Evolutionary conservation across 1,284 basidiomycete species (phyloP), one percentile per base, ranked within the genome.

Genomic region (Trichosporon sp.): DNA sequence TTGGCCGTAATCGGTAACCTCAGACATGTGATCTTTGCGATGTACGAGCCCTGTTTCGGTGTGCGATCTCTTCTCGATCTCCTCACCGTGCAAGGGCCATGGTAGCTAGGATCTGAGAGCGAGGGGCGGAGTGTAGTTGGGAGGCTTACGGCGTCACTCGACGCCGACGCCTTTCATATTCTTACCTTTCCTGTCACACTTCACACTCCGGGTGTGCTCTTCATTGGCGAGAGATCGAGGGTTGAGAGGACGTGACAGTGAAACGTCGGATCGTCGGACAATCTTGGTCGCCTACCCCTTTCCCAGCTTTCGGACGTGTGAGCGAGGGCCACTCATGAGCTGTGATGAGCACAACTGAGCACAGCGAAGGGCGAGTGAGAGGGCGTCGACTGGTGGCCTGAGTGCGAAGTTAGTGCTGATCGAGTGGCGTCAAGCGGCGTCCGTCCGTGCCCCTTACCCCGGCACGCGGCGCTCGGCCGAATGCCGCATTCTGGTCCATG

Each of bases 221-320:
- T 11, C 16, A n/a, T 46, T 46, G 43, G 43, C 3, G 43, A n/a
- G 16, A 3, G 16, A 4, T 5, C 16, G 43, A 46, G 43, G 43
- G 43, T 5, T 7, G 43, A 11, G 1, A 11, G 1, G 43, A 46
- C 43, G 2, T 46, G 14, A 46, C 43, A n/a, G 43, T 46, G 43
- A 46, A 46, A 46, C 43, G 43, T n/a, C 43, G 43, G 43, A 46
- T 46, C 43, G 43, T 46, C 43, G 43, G 43, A n/a, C 43, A 46
- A 46, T 46, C 43, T 46, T n/a, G 8, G 16, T 46, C 43, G 43
- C 43, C 43, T 46, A 40, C 38, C 38, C 38, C 11, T 10, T 4
- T n/a, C 4, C 43, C 40, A 16, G 2, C 16, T n/a, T 16, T 46
- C 43, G 16, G 43, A 46, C 5, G n/a, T n/a, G 43, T n/a, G 43